These are phyloP conservation scores for Beta lomatogona DNA, from an alignment of 179 eudicot genomes.

Conservation along the genomic window DNA sequence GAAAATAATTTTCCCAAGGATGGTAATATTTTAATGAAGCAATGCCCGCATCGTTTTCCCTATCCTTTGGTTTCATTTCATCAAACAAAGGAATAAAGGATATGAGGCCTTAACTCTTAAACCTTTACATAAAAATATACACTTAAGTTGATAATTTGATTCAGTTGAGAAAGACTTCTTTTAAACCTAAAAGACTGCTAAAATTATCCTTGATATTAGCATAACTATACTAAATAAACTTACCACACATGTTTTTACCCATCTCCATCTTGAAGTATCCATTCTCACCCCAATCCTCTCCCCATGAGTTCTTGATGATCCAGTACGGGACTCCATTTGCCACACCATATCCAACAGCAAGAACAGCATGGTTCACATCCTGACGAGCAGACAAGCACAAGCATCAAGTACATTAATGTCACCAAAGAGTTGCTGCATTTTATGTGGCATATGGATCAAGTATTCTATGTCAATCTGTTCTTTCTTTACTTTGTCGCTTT, in stretches of 20 bases:
- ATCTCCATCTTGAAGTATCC: slow-evolving; percentile 97
- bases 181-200: no score
- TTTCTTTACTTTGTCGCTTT: neutral
- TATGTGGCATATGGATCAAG: neutral
- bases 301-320: slow-evolving; percentile 99
- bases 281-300: slow-evolving; percentile 82
- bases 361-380: slow-evolving; percentile 99
- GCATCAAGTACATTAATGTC: neutral
- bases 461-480: neutral
- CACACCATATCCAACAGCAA: slow-evolving; percentile 97
- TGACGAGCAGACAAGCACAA: slow-evolving; percentile 33
- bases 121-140: no score
- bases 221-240: slow-evolving; percentile 26
- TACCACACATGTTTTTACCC: slow-evolving; percentile 99
- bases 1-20: no score
- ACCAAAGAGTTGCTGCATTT: neutral
- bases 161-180: no score
- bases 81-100: no score
- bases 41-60: no score
- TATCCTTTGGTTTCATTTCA: no score
- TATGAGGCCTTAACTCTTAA: no score
- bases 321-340: slow-evolving; percentile 82
- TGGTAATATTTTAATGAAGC: no score
- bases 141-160: no score
- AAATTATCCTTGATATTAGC: neutral